Evolutionary conservation across 208 protist genomes (phyloP), one percentile per base, ranked within the genome.

Genomic region (Naegleria fowleri): DNA sequence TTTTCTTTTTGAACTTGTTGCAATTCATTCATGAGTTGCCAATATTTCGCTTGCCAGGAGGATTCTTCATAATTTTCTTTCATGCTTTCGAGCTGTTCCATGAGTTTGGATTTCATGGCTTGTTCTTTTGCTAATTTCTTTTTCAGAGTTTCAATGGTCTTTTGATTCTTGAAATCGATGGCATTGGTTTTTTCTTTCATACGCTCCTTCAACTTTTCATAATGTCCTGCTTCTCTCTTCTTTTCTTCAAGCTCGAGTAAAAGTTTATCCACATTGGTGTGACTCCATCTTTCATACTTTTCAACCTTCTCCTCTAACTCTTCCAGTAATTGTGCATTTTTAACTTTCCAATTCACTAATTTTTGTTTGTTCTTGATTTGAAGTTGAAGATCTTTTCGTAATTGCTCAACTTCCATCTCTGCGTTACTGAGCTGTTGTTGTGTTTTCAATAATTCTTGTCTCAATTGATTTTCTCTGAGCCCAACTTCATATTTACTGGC

Each of bases 321-420:
- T 41, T 94, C 92, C 40, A 94, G 25, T 86, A 92, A 39, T 58
- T 93, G 90, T 33, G 90, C 88, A 33, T 94, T 86, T 33, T 55
- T 43, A 36, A 94, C 93, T 88, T 94, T 94, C 93, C 93, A 94
- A 90, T 84, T 39, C 13, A 94, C 93, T 11, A 94, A 43, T 36
- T 94, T 83, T 75, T 93, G 90, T 92, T 94, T 94, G 84, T 94
- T 94, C 76, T 91, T 59, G 39, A 92, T 55, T 92, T 94, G 93
- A 36, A 93, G 48, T n/a, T 94, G 84, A 5, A 94, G 84, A 59
- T 94, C 93, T 16, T 88, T 51, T 25, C 90, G 41, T 22, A 94
- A 59, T 55, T 92, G 85, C 59, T 94, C 93, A 19, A 94, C 84
- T 48, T 94, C 93, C 75, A 94, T 93, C 39, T 94, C 92, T n/a